Evolutionary conservation across 345 rosid species (phyloP).

Genomic region (Hirschfeldia incana): DNA sequence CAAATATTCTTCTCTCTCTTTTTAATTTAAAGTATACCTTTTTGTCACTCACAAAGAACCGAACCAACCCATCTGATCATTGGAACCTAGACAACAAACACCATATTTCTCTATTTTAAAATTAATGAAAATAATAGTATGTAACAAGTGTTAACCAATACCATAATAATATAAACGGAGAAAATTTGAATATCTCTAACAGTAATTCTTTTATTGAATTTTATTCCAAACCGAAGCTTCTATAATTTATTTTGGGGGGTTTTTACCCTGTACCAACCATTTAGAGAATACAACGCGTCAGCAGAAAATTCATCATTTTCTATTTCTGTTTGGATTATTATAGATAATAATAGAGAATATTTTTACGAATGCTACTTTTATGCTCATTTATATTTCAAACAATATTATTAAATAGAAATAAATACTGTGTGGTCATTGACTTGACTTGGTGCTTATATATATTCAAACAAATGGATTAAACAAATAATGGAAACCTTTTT

Average conservation of each 20-base stretch:
- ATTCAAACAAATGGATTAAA: background rate
- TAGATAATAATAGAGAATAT: constrained; percentile 24
- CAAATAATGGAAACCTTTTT: background rate
- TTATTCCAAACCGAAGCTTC: constrained; percentile 25
- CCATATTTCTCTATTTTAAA: constrained; percentile 5
- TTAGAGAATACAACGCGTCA: constrained; percentile 46
- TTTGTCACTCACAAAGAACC: constrained; percentile 34
- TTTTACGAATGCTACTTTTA: background rate
- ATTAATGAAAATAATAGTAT: constrained; percentile 6
- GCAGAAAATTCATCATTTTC: background rate
- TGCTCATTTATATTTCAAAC: background rate
- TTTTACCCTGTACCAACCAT: constrained; percentile 36
- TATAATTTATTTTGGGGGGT: background rate
- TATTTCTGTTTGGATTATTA: background rate
- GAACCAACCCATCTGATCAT: constrained; percentile 62
- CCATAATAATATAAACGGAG: constrained; percentile 7
- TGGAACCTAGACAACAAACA: constrained; percentile 61
- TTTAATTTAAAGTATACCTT: no score
- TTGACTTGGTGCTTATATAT: constrained; percentile 32
- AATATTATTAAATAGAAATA: background rate
- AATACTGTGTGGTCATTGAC: background rate
- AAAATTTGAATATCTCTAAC: constrained; percentile 43
- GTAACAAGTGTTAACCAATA: constrained; percentile 13
- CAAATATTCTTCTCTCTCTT: background rate
- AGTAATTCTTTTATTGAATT: constrained; percentile 31